These are phyloP conservation scores for Trametes versicolor DNA, from an alignment of 1,284 basidiomycete genomes.

Conservation along the genomic window DNA sequence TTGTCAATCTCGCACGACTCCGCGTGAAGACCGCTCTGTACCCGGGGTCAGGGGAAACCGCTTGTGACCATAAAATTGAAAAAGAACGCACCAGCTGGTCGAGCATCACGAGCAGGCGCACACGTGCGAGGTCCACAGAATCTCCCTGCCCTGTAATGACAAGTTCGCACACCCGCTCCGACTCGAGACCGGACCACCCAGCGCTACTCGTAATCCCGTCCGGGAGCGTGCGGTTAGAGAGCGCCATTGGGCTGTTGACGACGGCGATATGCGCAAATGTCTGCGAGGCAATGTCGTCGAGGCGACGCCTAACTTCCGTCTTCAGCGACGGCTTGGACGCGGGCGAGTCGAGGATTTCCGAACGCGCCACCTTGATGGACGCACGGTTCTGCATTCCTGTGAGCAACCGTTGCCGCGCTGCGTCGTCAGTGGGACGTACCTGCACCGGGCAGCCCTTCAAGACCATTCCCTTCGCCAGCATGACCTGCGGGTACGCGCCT, in stretches of 20 bases:
- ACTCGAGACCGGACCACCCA: constrained; percentile 90
- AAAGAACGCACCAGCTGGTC: constrained; percentile 84
- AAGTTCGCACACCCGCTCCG: constrained; percentile 92
- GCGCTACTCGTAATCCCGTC: constrained; percentile 79
- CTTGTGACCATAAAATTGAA: neutral
- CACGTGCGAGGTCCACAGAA: constrained; percentile 91
- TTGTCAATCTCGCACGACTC: constrained; percentile 95
- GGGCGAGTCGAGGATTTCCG: constrained; percentile 91
- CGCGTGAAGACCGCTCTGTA: constrained; percentile 86
- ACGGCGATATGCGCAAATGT: constrained; percentile 92
- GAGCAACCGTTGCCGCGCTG: neutral
- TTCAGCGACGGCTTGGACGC: constrained; percentile 87
- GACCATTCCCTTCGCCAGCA: constrained; percentile 89
- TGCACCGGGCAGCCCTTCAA: constrained; percentile 90
- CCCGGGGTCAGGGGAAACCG: constrained; percentile 21
- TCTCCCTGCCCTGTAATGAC: constrained; percentile 90
- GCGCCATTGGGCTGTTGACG: constrained; percentile 79
- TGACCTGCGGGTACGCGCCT: constrained; percentile 92
- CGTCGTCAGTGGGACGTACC: constrained; percentile 50
- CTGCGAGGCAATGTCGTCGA: constrained; percentile 93
- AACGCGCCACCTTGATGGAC: constrained; percentile 89
- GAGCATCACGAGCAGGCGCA: constrained; percentile 91
- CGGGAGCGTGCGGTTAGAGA: constrained; percentile 77
- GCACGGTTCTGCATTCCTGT: constrained; percentile 71
- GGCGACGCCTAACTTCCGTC: constrained; percentile 84